Evolutionary conservation across 108 stramenopile genomes (phyloP).

Genomic region (Epipyxis sp.): DNA sequence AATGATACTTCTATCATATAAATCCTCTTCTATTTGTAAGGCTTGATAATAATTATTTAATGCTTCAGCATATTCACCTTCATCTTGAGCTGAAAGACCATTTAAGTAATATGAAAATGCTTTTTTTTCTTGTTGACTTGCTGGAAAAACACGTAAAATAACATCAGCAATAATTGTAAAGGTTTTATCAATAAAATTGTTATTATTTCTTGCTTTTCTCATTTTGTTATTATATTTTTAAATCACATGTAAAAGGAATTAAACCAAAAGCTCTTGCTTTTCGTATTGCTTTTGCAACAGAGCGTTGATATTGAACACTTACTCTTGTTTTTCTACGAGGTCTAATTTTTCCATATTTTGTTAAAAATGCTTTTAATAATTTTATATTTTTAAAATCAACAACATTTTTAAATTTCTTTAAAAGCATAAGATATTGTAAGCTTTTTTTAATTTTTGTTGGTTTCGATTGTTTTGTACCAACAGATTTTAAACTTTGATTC

Average conservation of each 20-base stretch:
- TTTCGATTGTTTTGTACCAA: neutral
- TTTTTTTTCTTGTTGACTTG: constrained; percentile 21
- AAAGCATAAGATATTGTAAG: neutral
- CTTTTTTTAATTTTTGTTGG: neutral
- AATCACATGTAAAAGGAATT: constrained; percentile 13
- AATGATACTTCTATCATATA: constrained; percentile 31
- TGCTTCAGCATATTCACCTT: constrained; percentile 25
- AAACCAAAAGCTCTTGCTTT: neutral
- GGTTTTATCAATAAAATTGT: constrained; percentile 31
- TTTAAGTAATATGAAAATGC: constrained; percentile 15
- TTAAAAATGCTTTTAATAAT: constrained; percentile 10
- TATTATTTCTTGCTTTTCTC: constrained; percentile 21
- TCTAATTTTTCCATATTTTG: neutral
- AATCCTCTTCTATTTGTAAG: constrained; percentile 24
- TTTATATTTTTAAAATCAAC: neutral
- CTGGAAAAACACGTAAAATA: constrained; percentile 23
- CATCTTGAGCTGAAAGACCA: constrained; percentile 26
- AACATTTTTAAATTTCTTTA: neutral
- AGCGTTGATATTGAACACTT: neutral
- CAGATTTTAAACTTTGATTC: neutral
- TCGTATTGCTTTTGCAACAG: neutral
- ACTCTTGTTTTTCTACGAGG: neutral
- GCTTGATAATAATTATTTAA: constrained; percentile 32
- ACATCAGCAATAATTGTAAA: constrained; percentile 23
- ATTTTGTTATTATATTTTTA: constrained; percentile 10